Evolutionary conservation across 106 monocot species (phyloP), one percentile per base, ranked within the genome.

Genomic region (Platanthera guangdongensis): DNA sequence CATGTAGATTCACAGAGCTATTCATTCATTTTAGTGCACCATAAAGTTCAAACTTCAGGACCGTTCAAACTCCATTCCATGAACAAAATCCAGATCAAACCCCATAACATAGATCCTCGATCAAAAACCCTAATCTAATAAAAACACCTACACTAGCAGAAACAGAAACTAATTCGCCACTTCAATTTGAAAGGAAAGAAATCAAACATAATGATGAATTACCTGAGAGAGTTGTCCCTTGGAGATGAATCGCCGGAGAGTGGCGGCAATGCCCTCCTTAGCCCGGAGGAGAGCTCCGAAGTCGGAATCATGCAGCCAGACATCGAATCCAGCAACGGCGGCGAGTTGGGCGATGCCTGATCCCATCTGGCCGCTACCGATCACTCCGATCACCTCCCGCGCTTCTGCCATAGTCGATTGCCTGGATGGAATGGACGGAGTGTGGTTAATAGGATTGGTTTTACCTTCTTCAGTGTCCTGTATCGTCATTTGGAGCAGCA

Each of bases 331-430:
- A 30, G 91, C 77, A n/a, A 84, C 83, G 68, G 84, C 86, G 51
- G 94, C 89, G 50, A 97, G 85, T 89, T 97, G 97, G 76, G 94
- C 91, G 77, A 97, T 97, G 51, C 97, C 97, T 30, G 91, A 94
- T 3, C 94, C 97, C 97, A 97, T 97, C 89, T 97, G 97, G 8
- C 91, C 97, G 4, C 83, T 84, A n/a, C 94, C 96, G 77, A 97
- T 78, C 71, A 97, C 96, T 0, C 83, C 96, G 50, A 93, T 79
- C 73, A 71, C 55, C 75, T 65, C 65, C 57, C 73, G n/a, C 59
- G 57, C 47, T 48, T 4, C 15, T 46, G 68, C 52, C 81, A 59
- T 73, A 30, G 21, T 46, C 19, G 72, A 72, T 51, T 5, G 47
- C 70, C 70, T 12, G 15, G 65, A 65, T 19, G 10, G 25, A 62